Percentiles rank a stretch among this genome's conserved stretches.
Evolutionary conservation across 1,284 basidiomycete species (phyloP).

Genomic region (Bjerkandera adusta): DNA sequence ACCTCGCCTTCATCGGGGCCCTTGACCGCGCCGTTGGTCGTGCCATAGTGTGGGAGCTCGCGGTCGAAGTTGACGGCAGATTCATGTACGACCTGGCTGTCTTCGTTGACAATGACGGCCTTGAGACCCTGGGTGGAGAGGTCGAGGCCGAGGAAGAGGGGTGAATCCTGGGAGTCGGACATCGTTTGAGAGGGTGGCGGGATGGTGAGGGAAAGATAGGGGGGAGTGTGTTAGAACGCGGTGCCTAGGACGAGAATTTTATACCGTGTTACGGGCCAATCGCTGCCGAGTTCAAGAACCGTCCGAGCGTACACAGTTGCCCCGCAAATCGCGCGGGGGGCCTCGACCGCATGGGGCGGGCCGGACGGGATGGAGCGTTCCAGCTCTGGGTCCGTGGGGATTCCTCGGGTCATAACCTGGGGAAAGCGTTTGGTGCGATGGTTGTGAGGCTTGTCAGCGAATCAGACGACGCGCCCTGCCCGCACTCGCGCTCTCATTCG

Average conservation of each 20-base stretch:
- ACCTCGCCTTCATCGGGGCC: slow-evolving; percentile 71
- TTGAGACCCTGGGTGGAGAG: slow-evolving; percentile 89
- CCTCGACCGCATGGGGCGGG: slow-evolving; percentile 3
- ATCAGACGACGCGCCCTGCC: no score
- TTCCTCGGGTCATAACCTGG: slow-evolving; percentile 6
- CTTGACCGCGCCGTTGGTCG: slow-evolving; percentile 69
- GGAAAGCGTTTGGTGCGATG: slow-evolving; percentile 1
- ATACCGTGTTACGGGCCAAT: slow-evolving; percentile 12
- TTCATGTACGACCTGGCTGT: slow-evolving; percentile 67
- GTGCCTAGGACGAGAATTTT: slow-evolving; percentile 3
- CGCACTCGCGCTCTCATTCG: no score
- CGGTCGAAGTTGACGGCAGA: slow-evolving; percentile 78
- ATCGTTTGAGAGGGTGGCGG: background rate
- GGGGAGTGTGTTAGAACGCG: slow-evolving; percentile 2
- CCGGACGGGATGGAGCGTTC: slow-evolving; percentile 1
- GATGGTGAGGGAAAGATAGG: slow-evolving; percentile 2
- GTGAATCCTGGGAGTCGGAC: slow-evolving; percentile 20
- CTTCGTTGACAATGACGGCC: slow-evolving; percentile 62
- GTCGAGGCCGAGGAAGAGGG: slow-evolving; percentile 84
- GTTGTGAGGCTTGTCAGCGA: slow-evolving; percentile 1
- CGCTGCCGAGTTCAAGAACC: slow-evolving; percentile 5
- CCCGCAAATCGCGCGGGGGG: slow-evolving; percentile 5
- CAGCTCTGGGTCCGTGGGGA: slow-evolving; percentile 7
- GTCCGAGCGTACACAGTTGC: slow-evolving; percentile 13
- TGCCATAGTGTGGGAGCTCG: slow-evolving; percentile 74